Conservation (phyloP, 1,139 yeast species). For the Magnusiomyces tetraspermus region DNA sequence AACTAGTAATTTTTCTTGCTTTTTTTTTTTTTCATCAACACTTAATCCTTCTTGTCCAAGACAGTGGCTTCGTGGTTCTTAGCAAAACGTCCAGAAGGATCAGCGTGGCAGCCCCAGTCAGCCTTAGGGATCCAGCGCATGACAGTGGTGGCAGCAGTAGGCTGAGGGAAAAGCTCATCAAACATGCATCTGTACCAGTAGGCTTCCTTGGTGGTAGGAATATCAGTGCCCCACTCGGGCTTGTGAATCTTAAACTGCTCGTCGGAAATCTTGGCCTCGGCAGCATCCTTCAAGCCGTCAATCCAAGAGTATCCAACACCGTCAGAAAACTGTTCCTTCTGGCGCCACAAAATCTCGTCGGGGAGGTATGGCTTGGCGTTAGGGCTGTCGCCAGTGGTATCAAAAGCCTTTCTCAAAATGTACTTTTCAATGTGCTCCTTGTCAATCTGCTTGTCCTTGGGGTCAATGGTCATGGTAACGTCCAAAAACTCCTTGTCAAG, state of each 20-base stretch:
- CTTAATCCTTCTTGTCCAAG: no score
- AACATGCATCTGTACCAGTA: slow-evolving; percentile 97
- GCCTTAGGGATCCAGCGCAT: slow-evolving; percentile 99
- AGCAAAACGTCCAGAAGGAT: slow-evolving; percentile 96
- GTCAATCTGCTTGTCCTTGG: slow-evolving; percentile 79
- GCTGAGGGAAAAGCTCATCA: slow-evolving; percentile 80
- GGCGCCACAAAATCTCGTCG: slow-evolving; percentile 95
- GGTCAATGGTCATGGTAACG: slow-evolving; percentile 88
- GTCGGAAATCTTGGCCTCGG: slow-evolving; percentile 76
- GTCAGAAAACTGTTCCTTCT: slow-evolving; percentile 97
- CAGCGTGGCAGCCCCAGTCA: slow-evolving; percentile 99
- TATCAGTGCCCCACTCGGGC: slow-evolving; percentile 91
- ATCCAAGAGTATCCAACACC: slow-evolving; percentile 99
- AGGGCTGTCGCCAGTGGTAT: slow-evolving; percentile 68
- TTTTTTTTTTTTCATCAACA: no score
- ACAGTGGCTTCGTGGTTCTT: slow-evolving; percentile 49
- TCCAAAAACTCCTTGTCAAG: slow-evolving; percentile 88
- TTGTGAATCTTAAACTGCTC: slow-evolving; percentile 84
- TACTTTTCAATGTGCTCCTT: slow-evolving; percentile 82
- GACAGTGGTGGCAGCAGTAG: slow-evolving; percentile 91
- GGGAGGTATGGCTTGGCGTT: slow-evolving; percentile 88
- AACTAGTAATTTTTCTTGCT: no score
- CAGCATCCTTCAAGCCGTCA: slow-evolving; percentile 91
- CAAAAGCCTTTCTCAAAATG: slow-evolving; percentile 93
- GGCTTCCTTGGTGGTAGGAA: slow-evolving; percentile 97